phyloP scores from a whole-genome alignment of 2,329 filamentous ascomycete genomes.

The Neofusicoccum ribis region DNA sequence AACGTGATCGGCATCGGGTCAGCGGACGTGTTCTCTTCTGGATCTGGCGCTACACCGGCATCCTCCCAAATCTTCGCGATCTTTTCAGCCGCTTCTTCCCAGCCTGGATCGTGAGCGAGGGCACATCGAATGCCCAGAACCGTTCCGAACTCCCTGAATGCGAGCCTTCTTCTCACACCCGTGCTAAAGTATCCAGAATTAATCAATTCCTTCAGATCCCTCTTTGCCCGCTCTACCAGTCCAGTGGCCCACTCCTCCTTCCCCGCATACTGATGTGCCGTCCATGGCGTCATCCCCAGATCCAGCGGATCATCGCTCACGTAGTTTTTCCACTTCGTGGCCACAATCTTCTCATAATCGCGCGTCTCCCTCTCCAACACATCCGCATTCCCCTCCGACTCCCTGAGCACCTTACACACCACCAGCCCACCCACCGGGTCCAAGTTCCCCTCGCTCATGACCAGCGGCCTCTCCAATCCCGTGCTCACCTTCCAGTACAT shows the following conservation, averaged over 20 bases:
- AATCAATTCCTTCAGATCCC: slow-evolving; percentile 21
- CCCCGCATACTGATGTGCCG: slow-evolving; percentile 51
- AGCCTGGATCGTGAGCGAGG: not conserved
- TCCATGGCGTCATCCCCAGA: slow-evolving; percentile 62
- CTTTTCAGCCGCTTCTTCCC: slow-evolving; percentile 16
- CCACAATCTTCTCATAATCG: slow-evolving; percentile 54
- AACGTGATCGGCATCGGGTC: slow-evolving; percentile 56
- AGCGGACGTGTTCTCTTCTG: slow-evolving; percentile 28
- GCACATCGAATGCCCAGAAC: slow-evolving; percentile 24
- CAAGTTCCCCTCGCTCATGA: no score
- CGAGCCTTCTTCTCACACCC: slow-evolving; percentile 19
- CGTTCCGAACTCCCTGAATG: slow-evolving; percentile 27
- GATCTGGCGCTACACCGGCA: slow-evolving; percentile 25
- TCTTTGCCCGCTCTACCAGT: slow-evolving; percentile 18
- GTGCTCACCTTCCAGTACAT: no score
- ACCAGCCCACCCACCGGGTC: slow-evolving; percentile 14
- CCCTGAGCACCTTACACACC: slow-evolving; percentile 26
- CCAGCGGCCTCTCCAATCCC: no score
- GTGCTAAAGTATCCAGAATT: slow-evolving; percentile 19
- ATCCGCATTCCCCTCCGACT: slow-evolving; percentile 28
- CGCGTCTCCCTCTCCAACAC: slow-evolving; percentile 51
- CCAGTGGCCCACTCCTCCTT: slow-evolving; percentile 50
- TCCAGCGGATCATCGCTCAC: slow-evolving; percentile 56
- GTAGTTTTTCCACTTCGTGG: slow-evolving; percentile 44
- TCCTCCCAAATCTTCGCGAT: slow-evolving; percentile 43